Evolutionary conservation across 345 rosid genomes (phyloP).

Genomic region (Diplotaxis tenuifolia): DNA sequence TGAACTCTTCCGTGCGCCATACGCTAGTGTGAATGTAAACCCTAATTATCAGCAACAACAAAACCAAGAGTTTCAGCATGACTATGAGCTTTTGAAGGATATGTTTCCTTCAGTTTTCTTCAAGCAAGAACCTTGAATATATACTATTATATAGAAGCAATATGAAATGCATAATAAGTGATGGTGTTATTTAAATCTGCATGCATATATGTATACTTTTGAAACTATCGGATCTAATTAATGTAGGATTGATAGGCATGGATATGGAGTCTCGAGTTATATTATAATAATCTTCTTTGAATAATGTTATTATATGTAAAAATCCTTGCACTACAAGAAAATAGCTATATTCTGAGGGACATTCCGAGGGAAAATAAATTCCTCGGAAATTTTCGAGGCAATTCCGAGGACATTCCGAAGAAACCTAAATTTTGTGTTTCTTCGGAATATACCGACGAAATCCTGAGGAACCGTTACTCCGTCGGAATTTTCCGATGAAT

Average conservation of each 20-base stretch:
- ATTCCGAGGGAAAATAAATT: too few species aligned
- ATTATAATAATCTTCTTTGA: too few species aligned
- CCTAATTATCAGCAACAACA: constrained; percentile 36
- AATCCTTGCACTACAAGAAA: too few species aligned
- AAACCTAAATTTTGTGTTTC: too few species aligned
- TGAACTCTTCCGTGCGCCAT: constrained; percentile 29
- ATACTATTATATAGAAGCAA: constrained; percentile 4
- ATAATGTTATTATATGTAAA: too few species aligned
- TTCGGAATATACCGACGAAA: too few species aligned
- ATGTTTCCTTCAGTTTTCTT: constrained; percentile 70
- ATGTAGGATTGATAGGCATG: not conserved
- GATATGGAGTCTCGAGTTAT: too few species aligned
- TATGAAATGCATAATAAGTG: constrained; percentile 19
- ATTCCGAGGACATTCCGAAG: too few species aligned
- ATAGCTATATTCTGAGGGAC: too few species aligned
- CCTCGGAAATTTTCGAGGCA: too few species aligned
- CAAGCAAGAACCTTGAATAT: constrained; percentile 47
- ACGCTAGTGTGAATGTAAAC: constrained; percentile 14
- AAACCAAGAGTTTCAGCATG: constrained; percentile 39
- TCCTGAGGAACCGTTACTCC: too few species aligned
- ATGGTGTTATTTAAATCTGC: constrained; percentile 17
- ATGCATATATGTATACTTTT: not conserved
- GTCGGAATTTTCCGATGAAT: too few species aligned
- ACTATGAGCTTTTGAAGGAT: constrained; percentile 76
- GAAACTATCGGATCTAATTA: not conserved